phyloP scores from a whole-genome alignment of 805 yeast genomes.

The Wickerhamiella galacta region DNA sequence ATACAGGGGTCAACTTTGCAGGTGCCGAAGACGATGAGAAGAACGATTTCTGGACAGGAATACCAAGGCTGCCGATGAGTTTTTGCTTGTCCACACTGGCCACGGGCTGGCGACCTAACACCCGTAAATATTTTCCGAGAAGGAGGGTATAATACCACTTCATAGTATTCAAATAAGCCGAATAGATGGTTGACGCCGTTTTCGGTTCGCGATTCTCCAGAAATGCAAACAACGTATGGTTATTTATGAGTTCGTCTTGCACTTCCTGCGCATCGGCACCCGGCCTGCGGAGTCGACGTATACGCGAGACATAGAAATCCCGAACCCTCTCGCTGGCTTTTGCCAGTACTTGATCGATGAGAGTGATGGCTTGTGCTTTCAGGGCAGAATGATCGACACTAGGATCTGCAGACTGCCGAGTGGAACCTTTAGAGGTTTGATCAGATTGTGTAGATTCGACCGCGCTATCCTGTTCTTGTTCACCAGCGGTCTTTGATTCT shows the following conservation, averaged over 20 bases:
- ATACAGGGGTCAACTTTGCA: constrained; percentile 7
- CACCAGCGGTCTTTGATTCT: no score
- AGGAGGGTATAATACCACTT: constrained; percentile 77
- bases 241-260: constrained; percentile 47
- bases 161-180: constrained; percentile 79
- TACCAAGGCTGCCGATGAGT: constrained; percentile 3
- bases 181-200: constrained; percentile 53
- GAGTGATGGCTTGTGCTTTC: no score
- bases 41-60: constrained; percentile 4
- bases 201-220: constrained; percentile 37
- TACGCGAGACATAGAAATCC: constrained; percentile 45
- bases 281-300: constrained; percentile 50
- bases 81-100: constrained; percentile 1
- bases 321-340: constrained; percentile 65
- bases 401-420: no score
- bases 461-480: no score
- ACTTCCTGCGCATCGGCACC: constrained; percentile 55
- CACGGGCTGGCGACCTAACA: constrained; percentile 13
- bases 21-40: constrained; percentile 3
- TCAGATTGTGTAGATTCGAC: no score
- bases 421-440: no score
- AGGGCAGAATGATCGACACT: no score
- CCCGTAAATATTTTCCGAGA: constrained; percentile 31
- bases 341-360: no score
- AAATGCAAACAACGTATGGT: constrained; percentile 46